phyloP scores from a whole-genome alignment of 148 eudicot species.

The Amaranthus hypochondriacus region DNA sequence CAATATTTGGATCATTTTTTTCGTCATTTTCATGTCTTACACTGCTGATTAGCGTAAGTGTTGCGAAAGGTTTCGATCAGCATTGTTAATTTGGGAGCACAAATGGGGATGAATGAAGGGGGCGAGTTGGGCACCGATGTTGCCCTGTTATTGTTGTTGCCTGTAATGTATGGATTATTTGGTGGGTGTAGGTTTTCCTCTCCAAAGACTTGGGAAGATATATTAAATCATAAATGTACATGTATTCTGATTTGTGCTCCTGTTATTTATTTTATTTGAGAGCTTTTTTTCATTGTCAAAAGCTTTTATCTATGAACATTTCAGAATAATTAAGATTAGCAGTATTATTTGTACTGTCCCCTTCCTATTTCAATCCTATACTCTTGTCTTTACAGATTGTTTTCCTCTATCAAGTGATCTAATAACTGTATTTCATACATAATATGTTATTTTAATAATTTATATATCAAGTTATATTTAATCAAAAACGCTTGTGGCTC shows the following conservation, averaged over 20 bases:
- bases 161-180: constrained; percentile 1
- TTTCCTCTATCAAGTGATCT: no score
- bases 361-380: no score
- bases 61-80: neutral
- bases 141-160: constrained; percentile 2
- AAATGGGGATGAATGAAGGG: neutral
- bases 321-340: no score
- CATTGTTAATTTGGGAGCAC: neutral
- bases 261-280: neutral
- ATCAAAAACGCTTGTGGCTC: no score
- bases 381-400: no score
- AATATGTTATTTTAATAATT: no score
- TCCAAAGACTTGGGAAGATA: neutral
- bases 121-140: neutral
- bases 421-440: no score
- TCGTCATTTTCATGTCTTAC: neutral
- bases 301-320: no score
- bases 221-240: neutral
- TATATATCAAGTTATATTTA: no score
- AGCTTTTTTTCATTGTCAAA: neutral
- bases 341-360: no score
- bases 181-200: neutral
- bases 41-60: neutral
- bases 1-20: neutral
- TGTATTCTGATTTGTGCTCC: neutral